A percentile compares a stretch with the other conserved stretches of the same genome.
These are phyloP conservation scores for Malbranchea cinnamomea DNA, from an alignment of 2,329 filamentous ascomycete species.

Conservation along the genomic window DNA sequence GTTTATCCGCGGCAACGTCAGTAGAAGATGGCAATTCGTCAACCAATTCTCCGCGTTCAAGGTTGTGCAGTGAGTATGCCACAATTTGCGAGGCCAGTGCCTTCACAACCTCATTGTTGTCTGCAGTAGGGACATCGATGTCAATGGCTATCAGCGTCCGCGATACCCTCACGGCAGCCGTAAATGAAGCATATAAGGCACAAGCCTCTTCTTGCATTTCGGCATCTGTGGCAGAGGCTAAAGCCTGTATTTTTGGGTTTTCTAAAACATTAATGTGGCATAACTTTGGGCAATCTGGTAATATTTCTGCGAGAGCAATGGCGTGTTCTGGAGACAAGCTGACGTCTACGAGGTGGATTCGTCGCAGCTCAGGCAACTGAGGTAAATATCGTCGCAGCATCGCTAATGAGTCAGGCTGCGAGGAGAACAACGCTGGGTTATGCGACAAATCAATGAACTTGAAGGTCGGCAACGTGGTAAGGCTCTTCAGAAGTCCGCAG, in stretches of 20 bases:
- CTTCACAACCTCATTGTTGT: constrained; percentile 81
- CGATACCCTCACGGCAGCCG: constrained; percentile 75
- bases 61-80: constrained; percentile 81
- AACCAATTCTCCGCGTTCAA: constrained; percentile 61
- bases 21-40: constrained; percentile 36
- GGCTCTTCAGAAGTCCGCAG: constrained; percentile 56
- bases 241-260: constrained; percentile 46
- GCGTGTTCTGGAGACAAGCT: constrained; percentile 73
- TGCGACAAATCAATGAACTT: constrained; percentile 87
- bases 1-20: constrained; percentile 30
- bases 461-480: constrained; percentile 56
- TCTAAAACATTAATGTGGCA: constrained; percentile 79
- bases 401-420: constrained; percentile 56
- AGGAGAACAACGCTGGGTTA: constrained; percentile 65
- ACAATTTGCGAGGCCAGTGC: constrained; percentile 89
- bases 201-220: constrained; percentile 82
- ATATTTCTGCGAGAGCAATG: constrained; percentile 77
- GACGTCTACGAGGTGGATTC: constrained; percentile 76
- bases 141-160: constrained; percentile 76
- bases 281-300: constrained; percentile 67
- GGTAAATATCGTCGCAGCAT: constrained; percentile 73
- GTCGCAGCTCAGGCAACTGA: constrained; percentile 59
- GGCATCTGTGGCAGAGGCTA: constrained; percentile 67
- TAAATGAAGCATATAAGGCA: constrained; percentile 79
- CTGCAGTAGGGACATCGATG: constrained; percentile 68